phyloP scores from a whole-genome alignment of 768 basidiomycete species.

The Mrakia gelida region DNA sequence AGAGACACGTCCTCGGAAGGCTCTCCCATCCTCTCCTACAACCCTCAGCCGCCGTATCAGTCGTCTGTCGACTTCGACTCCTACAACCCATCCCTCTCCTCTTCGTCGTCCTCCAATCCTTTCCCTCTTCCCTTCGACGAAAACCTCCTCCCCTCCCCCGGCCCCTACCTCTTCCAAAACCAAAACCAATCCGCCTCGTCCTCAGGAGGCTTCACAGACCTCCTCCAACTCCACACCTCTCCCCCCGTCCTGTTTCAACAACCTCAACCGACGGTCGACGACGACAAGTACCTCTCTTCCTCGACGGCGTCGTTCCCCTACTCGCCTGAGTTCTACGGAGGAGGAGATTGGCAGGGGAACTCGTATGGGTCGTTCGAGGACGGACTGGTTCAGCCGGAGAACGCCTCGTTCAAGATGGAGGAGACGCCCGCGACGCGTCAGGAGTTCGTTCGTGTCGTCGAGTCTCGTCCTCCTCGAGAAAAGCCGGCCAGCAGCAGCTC shows the following conservation, averaged over 20 bases:
- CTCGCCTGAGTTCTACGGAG: background rate
- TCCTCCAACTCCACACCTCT: background rate
- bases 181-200: background rate
- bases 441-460: background rate
- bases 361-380: no score
- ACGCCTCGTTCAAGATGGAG: background rate
- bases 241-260: background rate
- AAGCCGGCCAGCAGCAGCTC: background rate
- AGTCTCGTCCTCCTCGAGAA: background rate
- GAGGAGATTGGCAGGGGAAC: background rate
- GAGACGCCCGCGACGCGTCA: background rate
- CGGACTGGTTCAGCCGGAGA: no score
- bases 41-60: background rate
- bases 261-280: background rate
- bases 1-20: background rate
- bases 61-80: background rate
- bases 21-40: background rate
- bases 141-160: background rate
- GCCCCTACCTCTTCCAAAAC: background rate
- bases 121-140: background rate
- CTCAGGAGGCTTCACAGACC: background rate
- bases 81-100: background rate
- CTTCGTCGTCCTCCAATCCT: background rate
- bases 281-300: background rate
- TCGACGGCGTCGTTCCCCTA: background rate